Percentiles rank a stretch among this genome's conserved stretches.
Conservation (phyloP, 163 green algal species). For the Chloromonas sp. region DNA sequence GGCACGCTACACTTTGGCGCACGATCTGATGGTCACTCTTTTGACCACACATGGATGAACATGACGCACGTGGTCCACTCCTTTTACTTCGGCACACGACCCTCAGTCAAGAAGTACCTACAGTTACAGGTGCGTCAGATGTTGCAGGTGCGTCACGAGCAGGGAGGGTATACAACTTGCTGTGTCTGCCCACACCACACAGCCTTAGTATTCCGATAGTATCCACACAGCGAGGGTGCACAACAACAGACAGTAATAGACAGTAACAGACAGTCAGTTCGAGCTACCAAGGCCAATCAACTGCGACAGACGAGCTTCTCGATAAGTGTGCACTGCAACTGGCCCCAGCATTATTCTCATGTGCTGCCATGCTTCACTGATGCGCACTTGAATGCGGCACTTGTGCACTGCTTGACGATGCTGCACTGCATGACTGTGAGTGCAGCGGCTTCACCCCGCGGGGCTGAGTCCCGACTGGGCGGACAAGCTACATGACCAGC, state of each 20-base stretch:
- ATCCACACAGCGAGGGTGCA: too few relatives aligned
- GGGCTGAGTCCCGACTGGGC: constrained; percentile 75
- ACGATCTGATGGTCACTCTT: constrained; percentile 61
- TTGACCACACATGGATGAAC: constrained; percentile 85
- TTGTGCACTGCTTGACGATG: background rate
- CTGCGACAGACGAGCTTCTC: background rate
- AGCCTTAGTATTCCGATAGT: too few relatives aligned
- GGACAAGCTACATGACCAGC: constrained; percentile 72
- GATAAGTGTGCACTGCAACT: background rate
- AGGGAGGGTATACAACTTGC: too few relatives aligned
- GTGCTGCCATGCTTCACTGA: background rate
- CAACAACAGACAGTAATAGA: too few relatives aligned
- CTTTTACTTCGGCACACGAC: constrained; percentile 63
- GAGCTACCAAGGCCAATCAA: too few relatives aligned
- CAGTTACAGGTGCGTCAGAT: constrained; percentile 17
- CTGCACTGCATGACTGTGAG: background rate
- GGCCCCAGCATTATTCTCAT: background rate
- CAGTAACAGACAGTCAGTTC: too few relatives aligned
- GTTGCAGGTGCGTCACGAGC: too few relatives aligned
- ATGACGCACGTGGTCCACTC: constrained; percentile 69
- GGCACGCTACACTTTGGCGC: constrained; percentile 83
- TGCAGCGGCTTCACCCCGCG: constrained; percentile 34
- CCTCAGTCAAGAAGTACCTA: constrained; percentile 46
- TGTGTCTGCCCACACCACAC: too few relatives aligned
- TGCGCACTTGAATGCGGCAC: background rate